A percentile compares a stretch with the other conserved stretches of the same genome.
Conservation (phyloP, 2,329 filamentous ascomycete species). For the Fusarium setosum region DNA sequence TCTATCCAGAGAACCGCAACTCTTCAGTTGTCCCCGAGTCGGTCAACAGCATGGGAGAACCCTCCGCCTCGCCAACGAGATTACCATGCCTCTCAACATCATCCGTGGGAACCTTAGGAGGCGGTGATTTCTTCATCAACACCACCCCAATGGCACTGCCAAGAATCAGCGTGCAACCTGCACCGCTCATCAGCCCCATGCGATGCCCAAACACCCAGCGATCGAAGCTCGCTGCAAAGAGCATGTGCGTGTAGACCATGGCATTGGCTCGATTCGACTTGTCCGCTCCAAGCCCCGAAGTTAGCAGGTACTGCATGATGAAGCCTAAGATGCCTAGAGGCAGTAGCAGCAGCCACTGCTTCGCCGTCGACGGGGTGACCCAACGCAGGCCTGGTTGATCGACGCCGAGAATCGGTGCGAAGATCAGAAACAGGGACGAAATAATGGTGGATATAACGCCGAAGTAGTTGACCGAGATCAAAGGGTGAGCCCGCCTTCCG, state of each 20-base stretch:
- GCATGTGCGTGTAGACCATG: constrained; percentile 69
- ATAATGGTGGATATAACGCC: constrained; percentile 77
- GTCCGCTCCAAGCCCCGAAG: constrained; percentile 78
- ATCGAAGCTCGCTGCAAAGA: constrained; percentile 66
- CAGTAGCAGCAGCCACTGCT: constrained; percentile 75
- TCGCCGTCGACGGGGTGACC: constrained; percentile 51
- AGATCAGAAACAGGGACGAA: constrained; percentile 68
- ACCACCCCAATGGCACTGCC: constrained; percentile 64
- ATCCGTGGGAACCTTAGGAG: constrained; percentile 34
- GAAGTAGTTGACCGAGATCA: constrained; percentile 92
- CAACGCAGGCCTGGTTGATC: constrained; percentile 60
- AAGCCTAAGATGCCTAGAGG: constrained; percentile 82
- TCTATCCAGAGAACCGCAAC: constrained; percentile 27
- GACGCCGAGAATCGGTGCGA: constrained; percentile 57
- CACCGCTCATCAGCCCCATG: constrained; percentile 61
- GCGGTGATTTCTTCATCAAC: constrained; percentile 54
- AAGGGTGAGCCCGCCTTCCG: constrained; percentile 80
- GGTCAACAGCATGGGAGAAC: constrained; percentile 54
- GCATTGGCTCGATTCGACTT: constrained; percentile 69
- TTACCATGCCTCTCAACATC: constrained; percentile 51
- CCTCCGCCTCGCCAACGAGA: constrained; percentile 48
- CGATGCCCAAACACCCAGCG: constrained; percentile 62
- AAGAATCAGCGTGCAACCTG: constrained; percentile 64
- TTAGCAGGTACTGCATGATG: constrained; percentile 87
- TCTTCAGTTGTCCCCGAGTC: constrained; percentile 43